Percentiles rank a stretch among this genome's conserved stretches.
Evolutionary conservation across 257 asterid genomes (phyloP).

Genomic region (Lavandula angustifolia): DNA sequence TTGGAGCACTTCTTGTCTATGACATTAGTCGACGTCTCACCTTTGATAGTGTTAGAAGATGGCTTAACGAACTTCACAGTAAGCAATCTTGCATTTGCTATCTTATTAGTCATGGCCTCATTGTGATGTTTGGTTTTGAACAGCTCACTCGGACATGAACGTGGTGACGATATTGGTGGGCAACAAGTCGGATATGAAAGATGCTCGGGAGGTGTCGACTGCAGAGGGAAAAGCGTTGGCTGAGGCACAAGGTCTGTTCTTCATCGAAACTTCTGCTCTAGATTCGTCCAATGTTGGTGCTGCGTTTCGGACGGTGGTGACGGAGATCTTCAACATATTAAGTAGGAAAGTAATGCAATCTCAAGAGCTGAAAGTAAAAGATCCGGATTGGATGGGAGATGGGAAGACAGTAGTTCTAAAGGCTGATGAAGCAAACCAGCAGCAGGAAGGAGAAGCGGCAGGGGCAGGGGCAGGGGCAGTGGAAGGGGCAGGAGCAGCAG

Average conservation of each 20-base stretch:
- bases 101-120: background rate
- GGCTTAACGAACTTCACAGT: constrained; percentile 98
- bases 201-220: constrained; percentile 85
- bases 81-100: constrained; percentile 36
- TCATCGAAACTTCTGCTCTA: constrained; percentile 92
- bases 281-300: constrained; percentile 77
- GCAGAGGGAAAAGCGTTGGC: constrained; percentile 88
- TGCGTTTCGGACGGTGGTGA: constrained; percentile 85
- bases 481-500: too few relatives aligned
- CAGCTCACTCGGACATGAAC: constrained; percentile 98
- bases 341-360: constrained; percentile 95
- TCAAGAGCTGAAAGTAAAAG: constrained; percentile 75
- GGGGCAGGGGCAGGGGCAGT: constrained; percentile 9
- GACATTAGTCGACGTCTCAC: constrained; percentile 93
- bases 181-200: constrained; percentile 86
- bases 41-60: constrained; percentile 75
- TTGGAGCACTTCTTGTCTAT: constrained; percentile 93
- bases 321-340: constrained; percentile 74
- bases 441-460: constrained; percentile 30
- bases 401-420: constrained; percentile 75
- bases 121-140: constrained; percentile 24
- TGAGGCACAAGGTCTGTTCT: constrained; percentile 78
- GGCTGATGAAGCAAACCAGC: constrained; percentile 56
- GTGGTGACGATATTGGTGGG: constrained; percentile 93
- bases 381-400: constrained; percentile 49